Evolutionary conservation across 352 stramenopile genomes (phyloP), one percentile per base, ranked within the genome.

Genomic region (Phytopythium ostracodes): DNA sequence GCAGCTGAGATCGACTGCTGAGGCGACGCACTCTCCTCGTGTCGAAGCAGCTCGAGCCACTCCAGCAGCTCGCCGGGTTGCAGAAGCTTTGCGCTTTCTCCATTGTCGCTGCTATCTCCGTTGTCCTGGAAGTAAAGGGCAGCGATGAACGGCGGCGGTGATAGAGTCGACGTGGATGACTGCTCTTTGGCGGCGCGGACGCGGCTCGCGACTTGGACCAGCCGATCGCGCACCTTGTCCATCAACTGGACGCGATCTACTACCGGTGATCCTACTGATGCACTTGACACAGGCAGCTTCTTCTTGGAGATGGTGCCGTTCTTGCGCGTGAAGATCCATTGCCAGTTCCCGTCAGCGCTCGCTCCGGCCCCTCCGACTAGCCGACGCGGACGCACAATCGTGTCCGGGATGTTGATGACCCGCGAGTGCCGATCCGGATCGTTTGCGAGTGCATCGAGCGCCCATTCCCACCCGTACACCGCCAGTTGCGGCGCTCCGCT

Each of bases 321-420:
- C 66, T 82, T 88, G 1, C 74, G 64, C 11, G 73, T 84, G 59
- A 82, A 81, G 14, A 87, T n/a, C 77, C 77, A 87, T 31, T 68
- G 56, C 29, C 57, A 71, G 24, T 60, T 18, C 15, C 55, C 40
- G 11, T 5, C 20, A 24, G 24, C 9, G 22, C 11, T 29, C 3
- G 51, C 20, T 31, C 11, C 51, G 17, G 31, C 1, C 11, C 51
- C 24, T 25, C 20, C 47, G 17, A 17, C 15, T 8, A 35, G 17
- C 7, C 15, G 24, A 12, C 25, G 47, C 12, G 25, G 33, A 14
- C 55, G 25, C 14, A 84, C 59, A 24, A 88, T 59, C 14, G 74
- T 81, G 55, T 88, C 78, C 12, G 62, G 40, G 60, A 82, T 73
- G 35, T 55, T 68, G 17, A 84, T 63, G n/a, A 31, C 14, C 27